These are phyloP conservation scores for Erodium maritimum DNA, from an alignment of 345 rosid species.

Conservation along the genomic window DNA sequence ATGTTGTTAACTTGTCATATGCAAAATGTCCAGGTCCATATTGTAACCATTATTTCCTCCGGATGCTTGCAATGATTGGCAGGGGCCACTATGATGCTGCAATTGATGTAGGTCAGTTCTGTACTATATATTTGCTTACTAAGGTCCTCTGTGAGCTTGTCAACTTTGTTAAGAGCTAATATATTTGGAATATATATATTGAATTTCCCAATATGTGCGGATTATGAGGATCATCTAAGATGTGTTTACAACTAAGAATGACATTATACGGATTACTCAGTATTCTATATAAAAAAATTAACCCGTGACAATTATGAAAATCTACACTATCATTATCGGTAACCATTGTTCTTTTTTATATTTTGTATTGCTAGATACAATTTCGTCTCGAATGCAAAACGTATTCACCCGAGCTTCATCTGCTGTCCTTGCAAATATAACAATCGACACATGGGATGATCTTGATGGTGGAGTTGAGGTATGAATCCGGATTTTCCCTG, in stretches of 20 bases:
- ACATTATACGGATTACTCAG: too few relatives aligned
- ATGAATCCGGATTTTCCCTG: slow-evolving; percentile 2
- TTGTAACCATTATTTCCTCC: slow-evolving; percentile 87
- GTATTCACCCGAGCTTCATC: slow-evolving; percentile 46
- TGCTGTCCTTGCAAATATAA: slow-evolving; percentile 43
- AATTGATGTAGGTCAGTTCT: slow-evolving; percentile 39
- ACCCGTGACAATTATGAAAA: too few relatives aligned
- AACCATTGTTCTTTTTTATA: background rate
- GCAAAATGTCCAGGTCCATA: slow-evolving; percentile 48
- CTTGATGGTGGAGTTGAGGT: slow-evolving; percentile 68
- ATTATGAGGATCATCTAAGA: too few relatives aligned
- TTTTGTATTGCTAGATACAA: slow-evolving; percentile 36
- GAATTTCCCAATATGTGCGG: too few relatives aligned
- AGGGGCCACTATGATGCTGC: slow-evolving; percentile 68
- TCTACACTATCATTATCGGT: background rate
- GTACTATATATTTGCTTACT: background rate
- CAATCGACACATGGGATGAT: slow-evolving; percentile 43
- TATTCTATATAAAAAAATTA: too few relatives aligned
- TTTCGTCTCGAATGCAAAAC: slow-evolving; percentile 42
- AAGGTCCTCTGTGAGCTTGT: background rate
- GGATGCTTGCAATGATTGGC: slow-evolving; percentile 57
- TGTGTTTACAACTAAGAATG: too few relatives aligned
- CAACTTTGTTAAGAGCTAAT: background rate
- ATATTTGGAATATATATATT: too few relatives aligned
- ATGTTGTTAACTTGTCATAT: slow-evolving; percentile 6